Evolutionary conservation across 2,329 filamentous ascomycete genomes (phyloP), one percentile per base, ranked within the genome.

Genomic region (Phaeosphaeria sp.): DNA sequence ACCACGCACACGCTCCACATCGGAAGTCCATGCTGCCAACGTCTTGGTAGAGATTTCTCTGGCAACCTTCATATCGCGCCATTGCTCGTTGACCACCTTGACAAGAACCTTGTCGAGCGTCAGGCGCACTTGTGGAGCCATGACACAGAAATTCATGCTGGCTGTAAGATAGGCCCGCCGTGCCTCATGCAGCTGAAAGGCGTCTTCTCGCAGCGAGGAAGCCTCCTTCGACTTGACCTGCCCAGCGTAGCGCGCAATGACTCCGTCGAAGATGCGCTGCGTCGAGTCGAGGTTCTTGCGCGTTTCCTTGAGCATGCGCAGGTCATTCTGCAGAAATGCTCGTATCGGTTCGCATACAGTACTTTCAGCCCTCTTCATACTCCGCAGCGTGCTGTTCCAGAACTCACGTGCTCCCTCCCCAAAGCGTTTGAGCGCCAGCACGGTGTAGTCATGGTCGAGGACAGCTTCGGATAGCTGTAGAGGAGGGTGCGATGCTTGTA

Each of bases 191-290:
- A 98, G 87, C 74, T 95, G 89, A 71, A 99, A 99, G 0, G 95
- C 95, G 78, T 99, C 95, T 77, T 99, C 95, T 59, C 95, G 86
- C 55, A 99, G 82, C 1, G 93, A 87, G 0, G 93, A 97, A 0
- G 94, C 87, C 77, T 99, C 95, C 78, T 98, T 99, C 6, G 92
- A 89, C 81, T 97, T 98, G 64, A 89, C 91, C 77, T 97, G 93
- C 2, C 86, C 83, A 5, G 93, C 86, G 73, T 96, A 98, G 57
- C 93, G 88, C 21, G 91, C 87, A 56, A 97, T 85, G 2, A 91
- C 87, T 53, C 86, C 85, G 75, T 99, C 95, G 71, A 93, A 97
- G 2, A 86, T 85, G 77, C 92, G 92, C 77, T 99, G 95, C 0
- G 91, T 84, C 47, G 87, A 82, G 58, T 97, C 94, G 55, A 98